These are phyloP conservation scores for Penicillium palitans DNA, from an alignment of 2,329 filamentous ascomycete species.

Conservation along the genomic window DNA sequence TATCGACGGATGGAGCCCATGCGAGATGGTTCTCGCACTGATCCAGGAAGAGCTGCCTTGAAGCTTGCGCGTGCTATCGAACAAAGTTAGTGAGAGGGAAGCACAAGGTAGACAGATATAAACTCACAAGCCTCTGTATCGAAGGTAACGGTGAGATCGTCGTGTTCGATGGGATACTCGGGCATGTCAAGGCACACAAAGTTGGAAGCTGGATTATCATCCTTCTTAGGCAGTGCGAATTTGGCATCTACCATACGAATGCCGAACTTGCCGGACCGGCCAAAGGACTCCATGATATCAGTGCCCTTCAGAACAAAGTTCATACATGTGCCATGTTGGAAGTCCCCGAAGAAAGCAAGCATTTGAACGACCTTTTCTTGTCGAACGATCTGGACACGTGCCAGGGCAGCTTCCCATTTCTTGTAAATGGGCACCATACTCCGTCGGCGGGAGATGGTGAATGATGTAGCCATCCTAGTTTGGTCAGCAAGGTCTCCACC, in stretches of 20 bases:
- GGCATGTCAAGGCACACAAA: slow-evolving; percentile 85
- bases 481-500: not conserved
- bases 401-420: slow-evolving; percentile 83
- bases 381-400: slow-evolving; percentile 76
- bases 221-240: slow-evolving; percentile 71
- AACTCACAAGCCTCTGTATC: slow-evolving; percentile 72
- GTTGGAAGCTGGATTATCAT: slow-evolving; percentile 57
- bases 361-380: slow-evolving; percentile 75
- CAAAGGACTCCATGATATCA: slow-evolving; percentile 74
- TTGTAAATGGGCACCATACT: slow-evolving; percentile 94
- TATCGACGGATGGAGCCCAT: slow-evolving; percentile 45
- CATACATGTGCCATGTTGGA: slow-evolving; percentile 83
- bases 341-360: slow-evolving; percentile 84
- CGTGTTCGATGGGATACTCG: slow-evolving; percentile 87
- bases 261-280: slow-evolving; percentile 65
- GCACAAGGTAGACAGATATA: not conserved
- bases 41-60: slow-evolving; percentile 40
- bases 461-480: slow-evolving; percentile 62
- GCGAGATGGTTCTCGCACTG: slow-evolving; percentile 40
- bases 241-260: slow-evolving; percentile 86
- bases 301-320: slow-evolving; percentile 83
- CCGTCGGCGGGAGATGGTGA: slow-evolving; percentile 78
- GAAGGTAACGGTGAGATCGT: slow-evolving; percentile 84
- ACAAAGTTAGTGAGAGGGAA: not conserved
- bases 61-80: slow-evolving; percentile 41